Conservation (phyloP, 306 rosid species). For the Prunus dulcis region DNA sequence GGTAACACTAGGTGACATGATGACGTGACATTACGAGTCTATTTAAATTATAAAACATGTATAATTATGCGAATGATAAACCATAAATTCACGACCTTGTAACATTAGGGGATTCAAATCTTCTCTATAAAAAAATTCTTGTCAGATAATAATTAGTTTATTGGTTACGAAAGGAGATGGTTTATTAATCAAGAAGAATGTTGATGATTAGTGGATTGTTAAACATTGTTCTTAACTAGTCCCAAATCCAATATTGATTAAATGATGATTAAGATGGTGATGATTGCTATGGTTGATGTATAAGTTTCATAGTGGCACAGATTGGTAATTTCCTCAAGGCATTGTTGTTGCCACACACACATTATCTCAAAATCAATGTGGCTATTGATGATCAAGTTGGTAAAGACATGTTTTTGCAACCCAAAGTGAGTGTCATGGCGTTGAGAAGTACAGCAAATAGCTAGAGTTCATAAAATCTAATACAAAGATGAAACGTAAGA, state of each 20-base stretch:
- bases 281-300: background rate
- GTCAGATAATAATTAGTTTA: background rate
- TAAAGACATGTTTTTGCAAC: background rate
- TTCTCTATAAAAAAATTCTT: background rate
- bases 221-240: background rate
- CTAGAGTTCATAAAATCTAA: background rate
- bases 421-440: background rate
- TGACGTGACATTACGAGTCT: no score
- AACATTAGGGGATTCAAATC: background rate
- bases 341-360: background rate
- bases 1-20: fast-evolving
- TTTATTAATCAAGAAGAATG: background rate
- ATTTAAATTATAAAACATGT: no score
- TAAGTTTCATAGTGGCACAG: background rate
- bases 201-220: background rate
- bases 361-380: background rate
- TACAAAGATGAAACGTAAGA: background rate
- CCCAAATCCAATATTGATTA: background rate
- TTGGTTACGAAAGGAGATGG: background rate
- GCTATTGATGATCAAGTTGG: background rate
- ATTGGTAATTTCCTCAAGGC: background rate
- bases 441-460: background rate
- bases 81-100: no score
- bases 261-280: background rate
- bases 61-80: no score